A percentile compares a stretch with the other conserved stretches of the same genome.
These are phyloP conservation scores for Neurospora sp. DNA, from an alignment of 495 filamentous ascomycete genomes.

Conservation along the genomic window DNA sequence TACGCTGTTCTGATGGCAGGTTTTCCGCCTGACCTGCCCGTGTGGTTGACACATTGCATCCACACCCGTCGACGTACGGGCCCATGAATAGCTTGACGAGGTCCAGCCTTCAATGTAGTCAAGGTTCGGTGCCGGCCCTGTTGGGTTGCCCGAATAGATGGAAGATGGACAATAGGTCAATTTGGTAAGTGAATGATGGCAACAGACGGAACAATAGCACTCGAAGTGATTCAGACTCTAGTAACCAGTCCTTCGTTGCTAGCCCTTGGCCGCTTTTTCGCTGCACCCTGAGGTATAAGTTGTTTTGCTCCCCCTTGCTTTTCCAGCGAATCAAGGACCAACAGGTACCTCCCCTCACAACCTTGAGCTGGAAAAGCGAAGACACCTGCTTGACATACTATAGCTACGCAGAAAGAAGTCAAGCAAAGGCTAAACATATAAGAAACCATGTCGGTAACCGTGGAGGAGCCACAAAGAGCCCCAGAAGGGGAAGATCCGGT, in stretches of 20 bases:
- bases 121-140: not conserved
- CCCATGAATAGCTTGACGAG: not conserved
- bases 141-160: not conserved
- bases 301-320: not conserved
- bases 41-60: not conserved
- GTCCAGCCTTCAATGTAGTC: not conserved
- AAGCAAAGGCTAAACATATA: not conserved
- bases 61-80: not conserved
- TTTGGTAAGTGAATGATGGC: not conserved
- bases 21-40: not conserved
- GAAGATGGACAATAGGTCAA: not conserved
- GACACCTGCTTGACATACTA: not conserved
- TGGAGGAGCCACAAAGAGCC: not conserved
- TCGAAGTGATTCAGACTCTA: not conserved
- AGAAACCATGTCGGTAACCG: not conserved
- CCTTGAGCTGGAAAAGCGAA: not conserved
- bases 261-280: not conserved
- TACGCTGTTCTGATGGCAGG: not conserved
- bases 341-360: not conserved
- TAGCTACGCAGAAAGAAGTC: not conserved
- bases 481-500: too few relatives aligned
- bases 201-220: not conserved
- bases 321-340: not conserved
- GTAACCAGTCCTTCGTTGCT: not conserved
- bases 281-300: not conserved